Base-by-base conservation (phyloP, 805 yeast species). In the Teunomyces aglyptinius region DNA sequence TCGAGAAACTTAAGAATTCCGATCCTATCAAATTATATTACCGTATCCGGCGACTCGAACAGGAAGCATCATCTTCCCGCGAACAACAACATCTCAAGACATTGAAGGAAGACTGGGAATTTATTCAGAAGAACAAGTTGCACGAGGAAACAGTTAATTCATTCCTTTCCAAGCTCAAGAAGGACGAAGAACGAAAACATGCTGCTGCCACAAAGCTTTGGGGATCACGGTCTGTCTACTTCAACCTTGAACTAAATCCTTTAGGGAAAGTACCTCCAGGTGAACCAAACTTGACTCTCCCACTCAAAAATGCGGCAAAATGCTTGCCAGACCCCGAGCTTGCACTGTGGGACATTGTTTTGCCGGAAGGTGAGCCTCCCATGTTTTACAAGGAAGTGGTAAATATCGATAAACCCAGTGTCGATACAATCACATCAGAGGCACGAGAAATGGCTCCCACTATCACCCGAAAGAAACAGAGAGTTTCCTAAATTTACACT, bases 211-310 rank as follows among this genome's bases (percentile, higher is more conserved):
- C 48, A 49, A 68, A 57, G 43, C 62, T 68, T 6, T 63, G 78
- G 54, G 84, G 82, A 1, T 56, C 53, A 24, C 63, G 70, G 32
- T 81, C 87, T 6, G 68, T 82, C 1, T 84, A 77, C 57, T 82
- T 79, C 60, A 85, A 84, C 53, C 82, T 84, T 4, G 87, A 83
- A 50, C 74, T 85, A 67, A 84, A 84, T 49, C 82, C 85, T 2
- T 56, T 73, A 4, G 89, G 89, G 0, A 62, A 56, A 41, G 78
- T 82, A 0, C 86, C 86, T 5, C 24, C 43, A 31, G 18, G 15
- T 1, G 36, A 61, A 47, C 27, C 50, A 46, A 70, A 68, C 43
- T 29, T 64, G 3, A 63, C 70, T 1, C 64, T 64, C 29, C 73
- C 75, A 12, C 48, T 71, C 26, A 60, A 54, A 40, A 41, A 22